A percentile compares a stretch with the other conserved stretches of the same genome.
These are phyloP conservation scores for Coemansia sp. DNA, from an alignment of 192 early-diverging fungal genomes.

Conservation along the genomic window DNA sequence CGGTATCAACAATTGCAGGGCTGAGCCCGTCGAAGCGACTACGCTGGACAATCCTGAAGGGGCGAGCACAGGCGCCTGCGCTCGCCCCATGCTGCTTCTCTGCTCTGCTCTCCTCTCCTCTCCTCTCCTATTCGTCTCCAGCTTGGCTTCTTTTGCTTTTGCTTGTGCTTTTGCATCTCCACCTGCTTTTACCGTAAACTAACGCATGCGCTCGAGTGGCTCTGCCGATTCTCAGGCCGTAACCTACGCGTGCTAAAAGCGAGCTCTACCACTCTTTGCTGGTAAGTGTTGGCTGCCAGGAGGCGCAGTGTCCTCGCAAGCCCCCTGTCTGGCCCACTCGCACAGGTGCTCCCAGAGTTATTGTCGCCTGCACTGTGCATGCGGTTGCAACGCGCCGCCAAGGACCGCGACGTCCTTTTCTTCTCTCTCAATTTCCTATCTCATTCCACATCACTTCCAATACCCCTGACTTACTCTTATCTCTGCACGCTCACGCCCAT, in stretches of 20 bases:
- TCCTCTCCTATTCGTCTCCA: background rate
- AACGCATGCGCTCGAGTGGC: slow-evolving; percentile 14
- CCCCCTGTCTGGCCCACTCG: slow-evolving; percentile 2
- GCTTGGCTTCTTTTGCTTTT: background rate
- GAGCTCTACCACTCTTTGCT: background rate
- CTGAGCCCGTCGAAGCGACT: background rate
- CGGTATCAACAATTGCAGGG: slow-evolving; percentile 5
- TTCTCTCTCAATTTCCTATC: background rate
- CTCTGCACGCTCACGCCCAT: too few relatives aligned
- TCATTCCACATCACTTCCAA: background rate
- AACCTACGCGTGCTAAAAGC: background rate
- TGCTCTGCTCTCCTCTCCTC: background rate
- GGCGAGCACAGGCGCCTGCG: background rate
- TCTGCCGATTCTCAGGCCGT: slow-evolving; percentile 9
- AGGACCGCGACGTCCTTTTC: background rate
- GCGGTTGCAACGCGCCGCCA: background rate
- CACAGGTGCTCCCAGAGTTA: background rate
- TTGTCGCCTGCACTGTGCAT: background rate
- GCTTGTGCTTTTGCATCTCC: background rate
- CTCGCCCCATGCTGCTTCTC: background rate
- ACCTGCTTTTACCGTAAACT: background rate
- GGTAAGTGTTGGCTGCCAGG: slow-evolving; percentile 7
- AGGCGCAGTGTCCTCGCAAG: slow-evolving; percentile 12
- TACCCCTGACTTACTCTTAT: background rate
- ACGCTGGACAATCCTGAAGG: slow-evolving; percentile 11